Conservation (phyloP, 2,329 filamentous ascomycete genomes). For the Pseudocercospora crystallina region DNA sequence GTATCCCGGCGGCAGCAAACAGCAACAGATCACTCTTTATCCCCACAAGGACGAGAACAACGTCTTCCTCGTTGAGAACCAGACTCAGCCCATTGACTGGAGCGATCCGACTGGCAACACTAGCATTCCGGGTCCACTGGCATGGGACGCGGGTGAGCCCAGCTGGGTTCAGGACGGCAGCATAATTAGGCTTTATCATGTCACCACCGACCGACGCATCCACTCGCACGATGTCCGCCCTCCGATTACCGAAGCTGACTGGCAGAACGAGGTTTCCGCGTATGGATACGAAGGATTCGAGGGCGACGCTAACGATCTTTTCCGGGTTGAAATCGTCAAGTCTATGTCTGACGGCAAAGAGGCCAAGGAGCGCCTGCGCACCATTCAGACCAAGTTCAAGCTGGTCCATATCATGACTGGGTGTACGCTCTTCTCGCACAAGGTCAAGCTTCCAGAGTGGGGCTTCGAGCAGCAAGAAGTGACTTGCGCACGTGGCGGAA, state of each 20-base stretch:
- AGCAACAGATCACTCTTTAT: slow-evolving; percentile 97
- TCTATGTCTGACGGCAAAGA: slow-evolving; percentile 74
- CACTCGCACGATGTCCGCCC: slow-evolving; percentile 94
- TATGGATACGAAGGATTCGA: slow-evolving; percentile 97
- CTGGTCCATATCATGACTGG: slow-evolving; percentile 96
- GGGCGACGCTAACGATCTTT: slow-evolving; percentile 93
- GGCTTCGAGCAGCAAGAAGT: slow-evolving; percentile 98
- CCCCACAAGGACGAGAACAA: slow-evolving; percentile 99
- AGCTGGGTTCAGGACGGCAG: slow-evolving; percentile 75
- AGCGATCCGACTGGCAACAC: slow-evolving; percentile 54
- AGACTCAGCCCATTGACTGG: slow-evolving; percentile 77
- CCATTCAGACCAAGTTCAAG: slow-evolving; percentile 95
- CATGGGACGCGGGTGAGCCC: slow-evolving; percentile 75
- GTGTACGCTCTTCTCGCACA: slow-evolving; percentile 95
- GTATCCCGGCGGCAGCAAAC: slow-evolving; percentile 96
- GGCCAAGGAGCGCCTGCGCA: slow-evolving; percentile 82
- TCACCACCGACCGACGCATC: slow-evolving; percentile 78
- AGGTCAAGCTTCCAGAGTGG: slow-evolving; percentile 98
- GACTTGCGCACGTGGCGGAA: slow-evolving; percentile 90
- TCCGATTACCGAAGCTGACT: slow-evolving; percentile 77
- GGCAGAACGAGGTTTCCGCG: slow-evolving; percentile 62
- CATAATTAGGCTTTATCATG: slow-evolving; percentile 79
- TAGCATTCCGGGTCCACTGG: slow-evolving; percentile 74
- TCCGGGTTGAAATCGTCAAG: slow-evolving; percentile 93
- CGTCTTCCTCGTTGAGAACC: slow-evolving; percentile 88